Percentiles rank a stretch among this genome's conserved stretches.
phyloP scores from a whole-genome alignment of 306 rosid genomes.

The Quercus cerris region DNA sequence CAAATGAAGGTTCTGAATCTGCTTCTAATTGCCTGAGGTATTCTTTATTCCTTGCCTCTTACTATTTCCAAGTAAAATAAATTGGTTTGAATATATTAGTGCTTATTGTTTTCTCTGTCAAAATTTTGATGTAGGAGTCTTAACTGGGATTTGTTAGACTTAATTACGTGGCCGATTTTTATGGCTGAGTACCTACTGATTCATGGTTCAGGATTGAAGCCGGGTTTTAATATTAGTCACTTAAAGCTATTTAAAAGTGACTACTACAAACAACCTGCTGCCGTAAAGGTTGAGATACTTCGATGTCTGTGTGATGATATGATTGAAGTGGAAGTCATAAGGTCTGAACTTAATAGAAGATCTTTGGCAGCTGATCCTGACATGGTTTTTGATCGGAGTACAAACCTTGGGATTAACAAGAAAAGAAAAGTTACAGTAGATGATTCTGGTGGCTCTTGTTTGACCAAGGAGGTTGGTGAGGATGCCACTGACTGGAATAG shows the following conservation, averaged over 20 bases:
- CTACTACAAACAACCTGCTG: constrained; percentile 69
- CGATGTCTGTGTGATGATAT: constrained; percentile 83
- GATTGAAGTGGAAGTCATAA: constrained; percentile 86
- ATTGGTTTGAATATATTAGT: constrained; percentile 21
- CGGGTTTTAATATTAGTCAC: constrained; percentile 50
- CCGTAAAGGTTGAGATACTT: constrained; percentile 75
- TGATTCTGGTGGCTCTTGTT: constrained; percentile 46
- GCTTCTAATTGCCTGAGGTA: constrained; percentile 87
- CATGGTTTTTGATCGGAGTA: constrained; percentile 56
- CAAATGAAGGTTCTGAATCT: constrained; percentile 78
- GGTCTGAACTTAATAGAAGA: constrained; percentile 87
- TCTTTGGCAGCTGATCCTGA: constrained; percentile 67
- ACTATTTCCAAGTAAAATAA: constrained; percentile 12
- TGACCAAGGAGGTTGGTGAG: constrained; percentile 54
- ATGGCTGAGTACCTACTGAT: constrained; percentile 84
- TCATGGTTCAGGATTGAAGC: constrained; percentile 62
- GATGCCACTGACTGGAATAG: constrained; percentile 77
- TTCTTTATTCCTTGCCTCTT: constrained; percentile 5
- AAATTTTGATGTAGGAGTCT: constrained; percentile 60
- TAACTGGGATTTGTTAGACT: constrained; percentile 93
- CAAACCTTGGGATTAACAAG: constrained; percentile 52
- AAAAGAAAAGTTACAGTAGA: constrained; percentile 57
- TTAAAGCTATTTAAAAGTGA: constrained; percentile 53
- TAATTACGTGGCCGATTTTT: constrained; percentile 90
- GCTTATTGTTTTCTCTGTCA: constrained; percentile 17